phyloP scores from a whole-genome alignment of 176 grass and related monocot genomes.

The Oryza brachyantha region DNA sequence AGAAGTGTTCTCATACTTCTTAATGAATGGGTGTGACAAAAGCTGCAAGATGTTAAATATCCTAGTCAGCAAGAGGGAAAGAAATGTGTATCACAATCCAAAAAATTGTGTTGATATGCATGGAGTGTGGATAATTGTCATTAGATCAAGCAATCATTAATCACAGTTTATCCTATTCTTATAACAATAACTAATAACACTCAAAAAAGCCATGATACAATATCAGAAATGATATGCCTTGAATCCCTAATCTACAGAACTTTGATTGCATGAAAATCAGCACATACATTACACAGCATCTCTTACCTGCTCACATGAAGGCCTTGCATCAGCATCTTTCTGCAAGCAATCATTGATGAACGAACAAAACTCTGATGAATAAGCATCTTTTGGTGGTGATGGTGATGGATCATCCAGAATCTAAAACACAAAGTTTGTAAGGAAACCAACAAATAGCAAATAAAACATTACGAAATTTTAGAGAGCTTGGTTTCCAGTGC shows the following conservation, averaged over 20 bases:
- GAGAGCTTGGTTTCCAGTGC: background rate
- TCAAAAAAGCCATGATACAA: background rate
- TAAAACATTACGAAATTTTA: constrained; percentile 5
- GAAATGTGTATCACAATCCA: constrained; percentile 20
- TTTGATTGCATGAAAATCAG: constrained; percentile 23
- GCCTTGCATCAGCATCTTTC: constrained; percentile 79
- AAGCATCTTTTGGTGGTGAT: constrained; percentile 59
- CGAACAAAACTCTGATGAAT: constrained; percentile 80
- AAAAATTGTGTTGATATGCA: background rate
- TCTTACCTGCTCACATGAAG: constrained; percentile 66
- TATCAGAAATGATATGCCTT: background rate
- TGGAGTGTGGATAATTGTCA: background rate
- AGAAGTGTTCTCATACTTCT: constrained; percentile 45
- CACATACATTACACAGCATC: background rate
- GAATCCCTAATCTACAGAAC: background rate
- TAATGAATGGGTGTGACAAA: constrained; percentile 85
- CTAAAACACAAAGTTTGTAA: constrained; percentile 41
- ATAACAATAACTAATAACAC: background rate
- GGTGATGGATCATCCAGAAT: constrained; percentile 91
- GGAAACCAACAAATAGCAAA: constrained; percentile 5
- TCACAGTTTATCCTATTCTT: background rate
- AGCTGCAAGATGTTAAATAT: constrained; percentile 52
- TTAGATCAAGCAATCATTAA: constrained; percentile 16
- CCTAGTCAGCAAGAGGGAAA: constrained; percentile 25
- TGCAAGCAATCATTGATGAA: constrained; percentile 88